Conservation (phyloP, 1,284 basidiomycete genomes). For the Hymenochaete sp. region DNA sequence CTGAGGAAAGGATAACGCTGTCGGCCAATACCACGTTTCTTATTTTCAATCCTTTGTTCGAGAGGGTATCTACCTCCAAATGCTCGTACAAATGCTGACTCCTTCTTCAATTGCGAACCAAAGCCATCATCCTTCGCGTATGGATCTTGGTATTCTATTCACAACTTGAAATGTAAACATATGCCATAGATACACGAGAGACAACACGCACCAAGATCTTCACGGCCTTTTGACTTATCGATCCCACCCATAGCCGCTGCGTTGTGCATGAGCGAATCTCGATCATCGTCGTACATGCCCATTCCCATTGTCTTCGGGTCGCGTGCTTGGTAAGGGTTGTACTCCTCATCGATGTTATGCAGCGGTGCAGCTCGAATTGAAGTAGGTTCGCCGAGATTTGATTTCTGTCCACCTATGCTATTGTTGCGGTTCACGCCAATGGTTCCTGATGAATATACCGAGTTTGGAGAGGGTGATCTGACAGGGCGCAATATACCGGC, state of each 20-base stretch:
- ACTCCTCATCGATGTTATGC: constrained; percentile 25
- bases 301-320: constrained; percentile 18
- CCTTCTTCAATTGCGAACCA: constrained; percentile 29
- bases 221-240: constrained; percentile 27
- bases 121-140: constrained; percentile 23
- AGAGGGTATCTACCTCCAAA: constrained; percentile 52
- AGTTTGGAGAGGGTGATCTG: constrained; percentile 12
- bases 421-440: constrained; percentile 8
- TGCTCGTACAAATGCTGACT: constrained; percentile 33
- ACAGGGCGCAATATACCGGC: too few species aligned
- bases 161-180: constrained; percentile 1
- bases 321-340: constrained; percentile 15
- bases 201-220: constrained; percentile 44
- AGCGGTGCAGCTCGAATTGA: constrained; percentile 9
- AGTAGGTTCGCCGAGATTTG: constrained; percentile 11
- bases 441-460: not conserved
- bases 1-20: constrained; percentile 75
- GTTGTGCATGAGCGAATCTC: constrained; percentile 37
- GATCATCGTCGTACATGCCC: constrained; percentile 30
- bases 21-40: constrained; percentile 73
- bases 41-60: constrained; percentile 79
- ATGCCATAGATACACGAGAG: constrained; percentile 3
- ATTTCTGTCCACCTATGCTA: constrained; percentile 13
- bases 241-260: constrained; percentile 31
- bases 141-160: constrained; percentile 54